Evolutionary conservation across 1,284 basidiomycete species (phyloP).

Genomic region (Tremellales sp.): DNA sequence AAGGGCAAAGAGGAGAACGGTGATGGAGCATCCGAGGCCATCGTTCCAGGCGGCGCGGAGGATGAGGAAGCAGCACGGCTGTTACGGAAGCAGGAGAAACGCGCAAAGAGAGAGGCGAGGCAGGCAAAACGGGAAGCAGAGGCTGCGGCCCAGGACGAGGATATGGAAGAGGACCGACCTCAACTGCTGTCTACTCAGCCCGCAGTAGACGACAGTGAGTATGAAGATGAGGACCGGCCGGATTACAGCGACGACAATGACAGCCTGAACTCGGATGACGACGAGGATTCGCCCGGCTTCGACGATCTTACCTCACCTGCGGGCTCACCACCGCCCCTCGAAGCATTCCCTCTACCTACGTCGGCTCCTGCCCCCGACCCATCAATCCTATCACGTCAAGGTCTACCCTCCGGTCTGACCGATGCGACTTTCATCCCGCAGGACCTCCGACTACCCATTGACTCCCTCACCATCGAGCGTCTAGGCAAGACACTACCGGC

Average conservation of each 20-base stretch:
- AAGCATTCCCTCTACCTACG: slow-evolving; percentile 64
- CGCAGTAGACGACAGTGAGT: slow-evolving; percentile 18
- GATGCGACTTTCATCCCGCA: slow-evolving; percentile 70
- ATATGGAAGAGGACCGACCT: slow-evolving; percentile 6
- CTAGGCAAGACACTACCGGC: slow-evolving; percentile 42
- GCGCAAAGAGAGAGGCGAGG: slow-evolving; percentile 22
- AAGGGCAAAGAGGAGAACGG: slow-evolving; percentile 29
- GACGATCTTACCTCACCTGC: slow-evolving; percentile 8
- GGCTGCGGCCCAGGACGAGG: slow-evolving; percentile 7
- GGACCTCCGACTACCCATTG: slow-evolving; percentile 53
- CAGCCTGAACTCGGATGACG: slow-evolving; percentile 9
- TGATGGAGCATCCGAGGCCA: slow-evolving; percentile 19
- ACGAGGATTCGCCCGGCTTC: slow-evolving; percentile 10
- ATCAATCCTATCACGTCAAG: slow-evolving; percentile 65
- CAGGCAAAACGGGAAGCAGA: slow-evolving; percentile 12
- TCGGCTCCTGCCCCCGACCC: slow-evolving; percentile 68
- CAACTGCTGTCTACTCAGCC: not conserved
- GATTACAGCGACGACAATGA: slow-evolving; percentile 12
- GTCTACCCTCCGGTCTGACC: slow-evolving; percentile 67
- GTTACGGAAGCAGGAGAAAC: slow-evolving; percentile 18
- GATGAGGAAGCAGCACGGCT: slow-evolving; percentile 19
- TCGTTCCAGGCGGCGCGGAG: slow-evolving; percentile 3
- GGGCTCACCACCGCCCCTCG: slow-evolving; percentile 36
- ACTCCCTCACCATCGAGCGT: slow-evolving; percentile 47
- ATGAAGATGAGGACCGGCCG: slow-evolving; percentile 10